Conservation (phyloP, 2,329 filamentous ascomycete genomes). For the Myrmaecium sp. region DNA sequence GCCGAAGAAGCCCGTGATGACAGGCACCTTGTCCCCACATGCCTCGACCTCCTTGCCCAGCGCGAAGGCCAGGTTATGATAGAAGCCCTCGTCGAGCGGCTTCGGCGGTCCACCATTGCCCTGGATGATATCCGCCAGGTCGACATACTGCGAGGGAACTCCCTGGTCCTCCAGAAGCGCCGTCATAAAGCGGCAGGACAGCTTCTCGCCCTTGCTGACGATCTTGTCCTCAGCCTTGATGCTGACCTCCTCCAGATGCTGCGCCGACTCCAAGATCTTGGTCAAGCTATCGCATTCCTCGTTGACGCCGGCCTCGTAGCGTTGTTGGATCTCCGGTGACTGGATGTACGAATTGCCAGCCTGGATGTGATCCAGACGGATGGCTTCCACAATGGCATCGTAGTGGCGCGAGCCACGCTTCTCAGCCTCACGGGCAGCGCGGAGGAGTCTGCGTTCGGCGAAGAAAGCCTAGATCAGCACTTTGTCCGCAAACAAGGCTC, state of each 20-base stretch:
- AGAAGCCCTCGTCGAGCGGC: constrained; percentile 30
- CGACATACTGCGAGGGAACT: constrained; percentile 76
- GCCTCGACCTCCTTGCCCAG: constrained; percentile 26
- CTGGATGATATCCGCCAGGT: constrained; percentile 68
- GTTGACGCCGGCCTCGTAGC: constrained; percentile 50
- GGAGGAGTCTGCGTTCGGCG: constrained; percentile 21
- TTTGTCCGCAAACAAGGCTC: constrained; percentile 2
- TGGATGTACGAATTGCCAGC: constrained; percentile 41
- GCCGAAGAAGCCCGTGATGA: constrained; percentile 80
- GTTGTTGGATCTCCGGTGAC: constrained; percentile 25
- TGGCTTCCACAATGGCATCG: constrained; percentile 58
- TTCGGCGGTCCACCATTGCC: constrained; percentile 28
- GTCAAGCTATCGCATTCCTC: constrained; percentile 65
- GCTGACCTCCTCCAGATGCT: constrained; percentile 36
- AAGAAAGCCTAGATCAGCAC: not conserved
- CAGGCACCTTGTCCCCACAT: constrained; percentile 27
- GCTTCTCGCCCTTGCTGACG: constrained; percentile 87
- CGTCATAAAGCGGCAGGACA: constrained; percentile 85
- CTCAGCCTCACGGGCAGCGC: constrained; percentile 29
- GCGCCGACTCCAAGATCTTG: constrained; percentile 52
- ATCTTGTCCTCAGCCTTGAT: constrained; percentile 48
- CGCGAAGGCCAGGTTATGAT: constrained; percentile 22
- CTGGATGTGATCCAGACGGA: constrained; percentile 64
- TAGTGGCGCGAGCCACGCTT: constrained; percentile 35
- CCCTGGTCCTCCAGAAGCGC: constrained; percentile 64